Evolutionary conservation across 495 filamentous ascomycete genomes (phyloP).

Genomic region (Penicillium argentinense): DNA sequence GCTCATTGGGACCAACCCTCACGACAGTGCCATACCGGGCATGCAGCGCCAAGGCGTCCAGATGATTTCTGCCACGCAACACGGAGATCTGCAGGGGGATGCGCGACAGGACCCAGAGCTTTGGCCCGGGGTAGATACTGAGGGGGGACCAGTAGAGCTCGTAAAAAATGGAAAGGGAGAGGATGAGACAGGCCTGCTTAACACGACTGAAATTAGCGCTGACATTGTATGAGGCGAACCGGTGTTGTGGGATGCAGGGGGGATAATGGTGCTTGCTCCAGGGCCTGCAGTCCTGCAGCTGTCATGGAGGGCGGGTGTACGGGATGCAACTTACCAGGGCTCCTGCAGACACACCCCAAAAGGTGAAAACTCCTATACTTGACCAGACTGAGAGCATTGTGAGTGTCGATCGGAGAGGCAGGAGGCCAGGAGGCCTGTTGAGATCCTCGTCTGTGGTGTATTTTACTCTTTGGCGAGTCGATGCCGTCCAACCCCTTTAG

Average conservation of each 20-base stretch:
- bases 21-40: conserved; percentile 48
- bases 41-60: conserved; percentile 30
- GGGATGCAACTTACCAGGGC: conserved; percentile 23
- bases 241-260: neutral
- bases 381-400: conserved; percentile 12
- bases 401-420: neutral
- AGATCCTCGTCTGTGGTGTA: conserved; percentile 11
- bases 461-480: conserved; percentile 11
- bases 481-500: no score
- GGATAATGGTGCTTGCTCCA: neutral
- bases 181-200: conserved; percentile 13
- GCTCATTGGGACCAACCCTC: conserved; percentile 54
- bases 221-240: conserved; percentile 2
- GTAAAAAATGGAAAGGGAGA: conserved; percentile 33
- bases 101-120: conserved; percentile 37
- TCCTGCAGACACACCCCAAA: conserved; percentile 19
- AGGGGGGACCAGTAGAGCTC: conserved; percentile 53
- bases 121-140: conserved; percentile 51
- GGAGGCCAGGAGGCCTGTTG: conserved; percentile 6
- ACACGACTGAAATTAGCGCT: neutral
- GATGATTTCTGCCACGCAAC: conserved; percentile 19
- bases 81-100: conserved; percentile 34
- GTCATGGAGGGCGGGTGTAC: conserved; percentile 12
- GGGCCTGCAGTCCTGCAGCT: conserved; percentile 16
- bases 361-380: conserved; percentile 7